Base-by-base conservation (phyloP, 768 basidiomycete species). In the Agrocybe pediades region DNA sequence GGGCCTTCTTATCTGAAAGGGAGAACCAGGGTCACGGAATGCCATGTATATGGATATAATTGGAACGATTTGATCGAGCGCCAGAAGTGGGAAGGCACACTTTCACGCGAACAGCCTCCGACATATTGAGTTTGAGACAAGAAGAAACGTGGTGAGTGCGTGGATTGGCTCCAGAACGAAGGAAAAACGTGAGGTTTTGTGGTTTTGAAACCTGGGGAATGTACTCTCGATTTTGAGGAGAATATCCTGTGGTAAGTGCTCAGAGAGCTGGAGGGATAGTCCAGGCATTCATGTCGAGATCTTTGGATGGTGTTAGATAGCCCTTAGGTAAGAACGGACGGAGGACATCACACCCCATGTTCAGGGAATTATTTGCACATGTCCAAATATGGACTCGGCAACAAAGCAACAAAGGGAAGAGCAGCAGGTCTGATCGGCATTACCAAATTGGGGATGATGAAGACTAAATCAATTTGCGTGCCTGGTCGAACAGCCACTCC, bases 61-160 rank as follows among this genome's bases (percentile, higher is more conserved):
- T 50, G 51, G 60, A 46, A 19, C 17, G 27, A 53, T 48, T 54
- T 59, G 67, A 71, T 71, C 69, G 69, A 66, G 68, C 65, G 66
- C 65, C 63, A 58, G 61, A 65, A 65, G 60, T 63, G 64, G 63
- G 61, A 67, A 65, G 65, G 53, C 63, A 60, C 60, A 52, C 45
- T 43, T 55, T 59, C 58, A 58, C 60, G 61, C 59, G 65, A 66
- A 70, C 71, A 72, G 72, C 72, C 71, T 69, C 70, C 70, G 69
- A 61, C 64, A 65, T 59, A 65, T 62, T 65, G 62, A 58, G 46
- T 55, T 54, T 55, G 61, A 58, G 61, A 62, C 62, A 65, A 65
- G 54, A 46, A 49, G 56, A 55, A 58, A 63, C 66, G 65, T 63
- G 67, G 62, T 57, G 52, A 36, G 58, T 58, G 63, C 61, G 63